These are phyloP conservation scores for Thermothielavioides terrestris DNA, from an alignment of 495 filamentous ascomycete species.

Conservation along the genomic window DNA sequence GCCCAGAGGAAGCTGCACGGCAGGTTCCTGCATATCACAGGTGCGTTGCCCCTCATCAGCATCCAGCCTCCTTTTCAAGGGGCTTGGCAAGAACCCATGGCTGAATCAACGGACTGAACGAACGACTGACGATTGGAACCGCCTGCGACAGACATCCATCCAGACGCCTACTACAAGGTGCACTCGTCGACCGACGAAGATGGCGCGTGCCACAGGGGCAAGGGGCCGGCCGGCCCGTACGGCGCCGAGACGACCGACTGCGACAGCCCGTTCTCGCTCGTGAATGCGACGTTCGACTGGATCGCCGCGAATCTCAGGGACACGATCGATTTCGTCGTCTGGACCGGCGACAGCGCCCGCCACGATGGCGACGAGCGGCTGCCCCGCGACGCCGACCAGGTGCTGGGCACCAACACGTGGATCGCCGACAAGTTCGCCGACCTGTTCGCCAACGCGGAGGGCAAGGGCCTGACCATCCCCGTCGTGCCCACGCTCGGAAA, in stretches of 20 bases:
- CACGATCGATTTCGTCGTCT: conserved; percentile 87
- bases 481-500: conserved; percentile 89
- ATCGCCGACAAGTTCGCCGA: conserved; percentile 69
- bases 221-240: conserved; percentile 68
- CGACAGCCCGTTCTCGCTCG: conserved; percentile 69
- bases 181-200: conserved; percentile 61
- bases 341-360: conserved; percentile 93
- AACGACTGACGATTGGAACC: not conserved
- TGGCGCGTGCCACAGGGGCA: conserved; percentile 67
- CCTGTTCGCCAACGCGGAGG: conserved; percentile 49
- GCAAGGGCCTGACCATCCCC: conserved; percentile 58
- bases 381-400: conserved; percentile 64
- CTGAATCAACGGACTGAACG: no score
- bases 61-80: not conserved
- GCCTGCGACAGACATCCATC: conserved; percentile 66
- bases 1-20: conserved; percentile 55
- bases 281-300: conserved; percentile 91
- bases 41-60: conserved; percentile 39
- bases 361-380: conserved; percentile 87
- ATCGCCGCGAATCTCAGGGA: conserved; percentile 76
- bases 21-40: conserved; percentile 90
- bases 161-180: conserved; percentile 73
- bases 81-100: not conserved
- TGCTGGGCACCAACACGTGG: conserved; percentile 63
- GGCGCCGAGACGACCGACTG: conserved; percentile 82